phyloP scores from a whole-genome alignment of 345 rosid species.

The Aegle marmelos region DNA sequence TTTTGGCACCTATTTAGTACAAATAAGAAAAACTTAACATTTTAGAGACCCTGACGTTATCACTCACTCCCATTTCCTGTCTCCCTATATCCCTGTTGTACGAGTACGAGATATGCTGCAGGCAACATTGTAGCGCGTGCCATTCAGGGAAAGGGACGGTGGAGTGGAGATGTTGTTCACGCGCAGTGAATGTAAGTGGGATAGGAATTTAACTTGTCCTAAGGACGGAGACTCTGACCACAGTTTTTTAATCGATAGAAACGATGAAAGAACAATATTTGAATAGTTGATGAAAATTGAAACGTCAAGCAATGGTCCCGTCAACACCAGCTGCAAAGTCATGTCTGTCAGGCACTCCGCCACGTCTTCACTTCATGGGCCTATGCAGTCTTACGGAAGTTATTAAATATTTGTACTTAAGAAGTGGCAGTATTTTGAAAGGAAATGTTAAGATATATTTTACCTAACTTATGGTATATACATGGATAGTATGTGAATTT shows the following conservation, averaged over 20 bases:
- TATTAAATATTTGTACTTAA: too few relatives aligned
- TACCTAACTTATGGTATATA: too few relatives aligned
- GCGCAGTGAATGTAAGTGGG: conserved; percentile 17
- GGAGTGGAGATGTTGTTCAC: conserved; percentile 2
- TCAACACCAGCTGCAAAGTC: conserved; percentile 5
- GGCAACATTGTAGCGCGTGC: conserved; percentile 12
- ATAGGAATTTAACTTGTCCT: neutral
- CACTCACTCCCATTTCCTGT: neutral
- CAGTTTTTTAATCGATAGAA: neutral
- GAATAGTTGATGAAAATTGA: neutral
- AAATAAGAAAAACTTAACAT: too few relatives aligned
- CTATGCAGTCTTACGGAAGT: neutral
- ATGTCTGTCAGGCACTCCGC: neutral
- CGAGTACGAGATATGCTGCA: neutral
- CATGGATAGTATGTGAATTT: too few relatives aligned
- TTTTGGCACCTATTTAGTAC: neutral
- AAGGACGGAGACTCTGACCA: neutral
- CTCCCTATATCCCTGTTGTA: neutral
- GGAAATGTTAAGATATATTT: too few relatives aligned
- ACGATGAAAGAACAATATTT: conserved; percentile 21
- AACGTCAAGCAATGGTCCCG: conserved; percentile 3
- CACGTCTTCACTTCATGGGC: conserved; percentile 13
- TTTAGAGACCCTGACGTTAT: neutral
- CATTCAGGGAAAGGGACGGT: too few relatives aligned
- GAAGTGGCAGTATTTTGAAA: too few relatives aligned